phyloP scores from a whole-genome alignment of 2,329 filamentous ascomycete species.

The Ceratocystiopsis minuta region DNA sequence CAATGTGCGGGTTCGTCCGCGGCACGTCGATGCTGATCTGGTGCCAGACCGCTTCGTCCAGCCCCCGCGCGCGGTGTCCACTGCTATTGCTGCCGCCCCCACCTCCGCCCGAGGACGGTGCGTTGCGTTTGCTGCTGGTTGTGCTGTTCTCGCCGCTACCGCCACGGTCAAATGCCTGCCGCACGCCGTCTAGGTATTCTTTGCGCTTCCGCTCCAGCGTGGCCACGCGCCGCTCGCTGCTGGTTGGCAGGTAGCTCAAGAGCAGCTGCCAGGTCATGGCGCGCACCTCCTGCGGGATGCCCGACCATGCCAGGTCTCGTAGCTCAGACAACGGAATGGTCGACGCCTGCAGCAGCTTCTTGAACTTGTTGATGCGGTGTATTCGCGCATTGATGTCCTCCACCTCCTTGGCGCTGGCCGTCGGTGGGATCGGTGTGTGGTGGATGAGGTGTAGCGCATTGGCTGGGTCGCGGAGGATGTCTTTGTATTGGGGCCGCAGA shows the following conservation, averaged over 20 bases:
- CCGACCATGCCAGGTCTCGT: slow-evolving; percentile 78
- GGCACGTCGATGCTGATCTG: slow-evolving; percentile 98
- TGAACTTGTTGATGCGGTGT: slow-evolving; percentile 95
- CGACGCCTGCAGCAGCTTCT: slow-evolving; percentile 80
- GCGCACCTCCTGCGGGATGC: slow-evolving; percentile 82
- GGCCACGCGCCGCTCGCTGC: slow-evolving; percentile 75
- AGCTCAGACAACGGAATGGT: slow-evolving; percentile 75
- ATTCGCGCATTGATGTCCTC: slow-evolving; percentile 78
- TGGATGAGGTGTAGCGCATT: slow-evolving; percentile 91
- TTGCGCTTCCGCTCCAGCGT: slow-evolving; percentile 88
- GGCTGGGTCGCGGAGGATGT: slow-evolving; percentile 74
- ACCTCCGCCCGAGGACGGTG: slow-evolving; percentile 2
- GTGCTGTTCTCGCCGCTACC: slow-evolving; percentile 21
- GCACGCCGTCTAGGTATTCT: slow-evolving; percentile 88
- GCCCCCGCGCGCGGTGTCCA: slow-evolving; percentile 17
- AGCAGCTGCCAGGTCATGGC: slow-evolving; percentile 98
- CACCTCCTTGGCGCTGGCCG: slow-evolving; percentile 63
- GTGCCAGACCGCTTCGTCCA: slow-evolving; percentile 98
- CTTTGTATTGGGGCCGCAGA: slow-evolving; percentile 89
- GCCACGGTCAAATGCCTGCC: slow-evolving; percentile 49
- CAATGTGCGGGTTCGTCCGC: slow-evolving; percentile 86
- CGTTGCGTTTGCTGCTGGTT: background rate
- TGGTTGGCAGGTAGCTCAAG: slow-evolving; percentile 90
- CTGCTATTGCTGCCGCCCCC: slow-evolving; percentile 3
- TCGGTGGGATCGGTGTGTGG: slow-evolving; percentile 56